Conservation (phyloP, 73 alveolate genomes). For the Stentor coeruleus region DNA sequence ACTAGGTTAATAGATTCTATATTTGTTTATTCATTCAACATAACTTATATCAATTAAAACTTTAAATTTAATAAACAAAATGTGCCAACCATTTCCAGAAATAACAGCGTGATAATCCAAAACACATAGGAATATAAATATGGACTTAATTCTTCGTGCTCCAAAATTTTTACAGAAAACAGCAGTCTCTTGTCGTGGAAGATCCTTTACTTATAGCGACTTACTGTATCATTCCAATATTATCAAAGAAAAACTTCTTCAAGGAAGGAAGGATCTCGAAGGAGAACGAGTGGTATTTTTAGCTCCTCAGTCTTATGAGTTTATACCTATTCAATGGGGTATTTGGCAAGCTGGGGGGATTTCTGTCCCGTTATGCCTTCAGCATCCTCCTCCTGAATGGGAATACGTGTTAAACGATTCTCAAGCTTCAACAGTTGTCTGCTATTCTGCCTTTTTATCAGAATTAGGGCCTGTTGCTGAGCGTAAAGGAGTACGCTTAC, state of each 20-base stretch:
- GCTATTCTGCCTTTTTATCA: slow-evolving; percentile 11
- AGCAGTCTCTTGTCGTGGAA: slow-evolving; percentile 9
- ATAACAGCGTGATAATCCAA: no score
- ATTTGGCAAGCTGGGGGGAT: slow-evolving; percentile 25
- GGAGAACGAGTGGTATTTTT: background rate
- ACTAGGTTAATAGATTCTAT: no score
- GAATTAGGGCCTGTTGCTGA: background rate
- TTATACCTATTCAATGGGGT: slow-evolving; percentile 25
- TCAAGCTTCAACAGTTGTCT: slow-evolving; percentile 20
- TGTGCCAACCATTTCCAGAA: no score
- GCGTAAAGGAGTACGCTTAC: background rate
- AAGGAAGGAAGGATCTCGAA: no score
- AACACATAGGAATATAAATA: no score
- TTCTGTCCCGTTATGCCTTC: slow-evolving; percentile 22
- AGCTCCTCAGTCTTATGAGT: background rate
- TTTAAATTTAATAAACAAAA: no score
- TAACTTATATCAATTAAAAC: no score
- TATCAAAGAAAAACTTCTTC: no score
- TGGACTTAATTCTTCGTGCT: slow-evolving; percentile 13
- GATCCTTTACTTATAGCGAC: slow-evolving; percentile 1
- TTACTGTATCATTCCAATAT: background rate
- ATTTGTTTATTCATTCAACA: no score
- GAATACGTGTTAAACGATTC: slow-evolving; percentile 33
- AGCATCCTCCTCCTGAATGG: slow-evolving; percentile 26
- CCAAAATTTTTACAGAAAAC: background rate